Conservation (phyloP, 768 basidiomycete species). For the Boletus sensibilis region DNA sequence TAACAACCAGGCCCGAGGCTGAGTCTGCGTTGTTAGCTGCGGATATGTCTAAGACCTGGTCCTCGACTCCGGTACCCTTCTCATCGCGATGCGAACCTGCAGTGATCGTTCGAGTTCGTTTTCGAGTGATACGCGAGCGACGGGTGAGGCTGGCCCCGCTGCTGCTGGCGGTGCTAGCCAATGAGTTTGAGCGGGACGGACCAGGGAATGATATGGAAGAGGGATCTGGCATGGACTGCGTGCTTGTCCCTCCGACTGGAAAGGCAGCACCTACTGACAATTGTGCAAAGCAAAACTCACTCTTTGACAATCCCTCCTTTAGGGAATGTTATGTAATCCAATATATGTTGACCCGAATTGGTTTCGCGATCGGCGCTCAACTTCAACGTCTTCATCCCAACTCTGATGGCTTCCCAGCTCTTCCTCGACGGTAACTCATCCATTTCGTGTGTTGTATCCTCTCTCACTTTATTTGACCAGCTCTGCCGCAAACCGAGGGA, state of each 20-base stretch:
- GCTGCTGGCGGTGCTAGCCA: slow-evolving; percentile 42
- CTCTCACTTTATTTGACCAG: slow-evolving; percentile 33
- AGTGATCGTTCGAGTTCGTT: slow-evolving; percentile 55
- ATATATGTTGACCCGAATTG: slow-evolving; percentile 1
- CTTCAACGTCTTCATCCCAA: neutral
- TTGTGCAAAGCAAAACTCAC: slow-evolving; percentile 22
- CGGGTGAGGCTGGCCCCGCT: slow-evolving; percentile 53
- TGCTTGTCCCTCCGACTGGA: slow-evolving; percentile 25
- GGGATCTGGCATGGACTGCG: slow-evolving; percentile 33
- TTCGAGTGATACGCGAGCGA: slow-evolving; percentile 46
- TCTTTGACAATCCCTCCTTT: slow-evolving; percentile 12
- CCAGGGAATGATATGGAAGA: slow-evolving; percentile 27
- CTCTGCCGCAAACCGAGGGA: slow-evolving; percentile 64
- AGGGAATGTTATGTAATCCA: slow-evolving; percentile 32
- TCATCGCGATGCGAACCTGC: slow-evolving; percentile 28
- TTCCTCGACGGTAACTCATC: slow-evolving; percentile 23
- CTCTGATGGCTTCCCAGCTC: slow-evolving; percentile 13
- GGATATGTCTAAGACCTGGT: slow-evolving; percentile 32
- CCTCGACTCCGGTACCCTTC: slow-evolving; percentile 6
- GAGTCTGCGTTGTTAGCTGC: slow-evolving; percentile 18
- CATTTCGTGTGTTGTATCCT: neutral
- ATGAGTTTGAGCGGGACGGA: slow-evolving; percentile 36
- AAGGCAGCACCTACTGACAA: slow-evolving; percentile 10
- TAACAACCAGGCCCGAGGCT: slow-evolving; percentile 2
- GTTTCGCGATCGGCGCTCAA: slow-evolving; percentile 19